phyloP scores from a whole-genome alignment of 805 yeast genomes.

The Zygoascus flipseniorum region DNA sequence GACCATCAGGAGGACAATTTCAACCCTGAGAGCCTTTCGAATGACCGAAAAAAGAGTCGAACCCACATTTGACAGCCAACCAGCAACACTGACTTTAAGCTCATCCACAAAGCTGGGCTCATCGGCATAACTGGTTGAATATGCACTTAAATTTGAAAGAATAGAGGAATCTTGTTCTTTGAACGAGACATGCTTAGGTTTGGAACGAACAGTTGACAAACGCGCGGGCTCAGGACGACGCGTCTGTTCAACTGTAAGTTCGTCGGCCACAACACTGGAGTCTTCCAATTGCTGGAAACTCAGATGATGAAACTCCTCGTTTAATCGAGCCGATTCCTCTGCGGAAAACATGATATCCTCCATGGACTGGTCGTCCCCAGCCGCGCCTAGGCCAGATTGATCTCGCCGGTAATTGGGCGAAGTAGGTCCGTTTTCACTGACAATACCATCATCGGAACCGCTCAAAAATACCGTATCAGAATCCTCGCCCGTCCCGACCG shows the following conservation, averaged over 20 bases:
- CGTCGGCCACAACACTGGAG: background rate
- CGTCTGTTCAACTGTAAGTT: background rate
- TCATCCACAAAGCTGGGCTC: background rate
- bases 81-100: background rate
- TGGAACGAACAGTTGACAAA: background rate
- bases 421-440: background rate
- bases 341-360: background rate
- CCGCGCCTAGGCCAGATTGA: background rate
- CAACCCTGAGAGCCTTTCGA: background rate
- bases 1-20: background rate
- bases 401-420: background rate
- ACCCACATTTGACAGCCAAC: background rate
- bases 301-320: background rate
- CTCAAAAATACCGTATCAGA: background rate
- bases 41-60: background rate
- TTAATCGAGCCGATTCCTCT: background rate
- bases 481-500: background rate
- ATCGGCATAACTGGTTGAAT: background rate
- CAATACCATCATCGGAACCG: background rate
- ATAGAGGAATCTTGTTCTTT: background rate
- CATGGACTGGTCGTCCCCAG: background rate
- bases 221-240: background rate
- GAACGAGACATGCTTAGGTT: background rate
- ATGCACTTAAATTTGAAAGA: background rate
- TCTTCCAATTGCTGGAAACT: background rate